Base-by-base conservation (phyloP, 1,139 yeast genomes). In the Yamadazyma triangularis region DNA sequence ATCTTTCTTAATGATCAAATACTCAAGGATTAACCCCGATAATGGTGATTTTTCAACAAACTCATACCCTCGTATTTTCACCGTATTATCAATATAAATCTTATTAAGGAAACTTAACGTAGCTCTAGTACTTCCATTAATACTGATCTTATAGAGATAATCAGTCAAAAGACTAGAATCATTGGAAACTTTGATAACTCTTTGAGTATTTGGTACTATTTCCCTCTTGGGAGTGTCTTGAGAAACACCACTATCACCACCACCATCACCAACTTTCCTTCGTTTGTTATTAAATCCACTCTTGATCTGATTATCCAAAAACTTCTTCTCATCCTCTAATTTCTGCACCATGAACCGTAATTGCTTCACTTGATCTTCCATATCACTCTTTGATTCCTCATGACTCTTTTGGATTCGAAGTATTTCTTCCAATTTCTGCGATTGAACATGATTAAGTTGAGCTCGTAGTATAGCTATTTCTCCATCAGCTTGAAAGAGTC, bases 401-500 rank as follows among this genome's bases (percentile, higher is more conserved):
- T 60, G 64, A 3, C 62, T 49, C 4, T 56, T 56, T 28, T 60
- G 58, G 28, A 80, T 42, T 15, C 64, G 61, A 13, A 51, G 51
- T n/a, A 70, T 53, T 41, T 73, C 78, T 3, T 60, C 56, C 4
- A 57, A 61, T 33, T 70, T 71, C 25, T 57, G 67, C 19, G 53
- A 52, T 30, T 73, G 75, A 8, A 73, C 47, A 30, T 70, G 69
- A 13, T 68, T 58, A 28, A 85, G 56, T 45, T 81, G 85, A 13
- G 81, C 77, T 35, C 89, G 61, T 15, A 87, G 63, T 23, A 86
- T 79, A 8, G 93, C 79, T 19, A 83, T 77, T 47, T 87, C 95
- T 3, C 95, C 95, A 41, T 72, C 79, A 1, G 87, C 79, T 24
- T 64, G 61, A 38, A 64, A 64, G 9, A 77, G 42, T 24, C 30